A percentile compares a stretch with the other conserved stretches of the same genome.
Conservation (phyloP, 257 asterid genomes). For the Sherardia arvensis region DNA sequence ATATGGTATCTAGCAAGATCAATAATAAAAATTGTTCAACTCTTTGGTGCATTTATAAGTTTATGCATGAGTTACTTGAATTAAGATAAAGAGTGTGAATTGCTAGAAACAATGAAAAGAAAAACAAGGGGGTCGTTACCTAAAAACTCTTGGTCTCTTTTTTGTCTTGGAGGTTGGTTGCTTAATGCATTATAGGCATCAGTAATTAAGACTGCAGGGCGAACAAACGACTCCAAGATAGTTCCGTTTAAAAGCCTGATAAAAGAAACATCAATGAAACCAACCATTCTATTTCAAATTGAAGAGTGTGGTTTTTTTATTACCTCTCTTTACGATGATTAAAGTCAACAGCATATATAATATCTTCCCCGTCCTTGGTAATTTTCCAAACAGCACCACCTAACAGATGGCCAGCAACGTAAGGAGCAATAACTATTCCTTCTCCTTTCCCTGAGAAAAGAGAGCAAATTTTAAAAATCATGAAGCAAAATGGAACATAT, state of each 20-base stretch:
- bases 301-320: not conserved
- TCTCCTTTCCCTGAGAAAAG: slow-evolving; percentile 77
- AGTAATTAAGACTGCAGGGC: slow-evolving; percentile 94
- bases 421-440: slow-evolving; percentile 98
- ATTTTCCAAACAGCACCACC: slow-evolving; percentile 94
- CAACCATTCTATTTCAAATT: slow-evolving; percentile 12
- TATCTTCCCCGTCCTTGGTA: slow-evolving; percentile 99
- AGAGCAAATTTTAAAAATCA: slow-evolving; percentile 15
- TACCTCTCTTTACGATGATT: slow-evolving; percentile 96
- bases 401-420: slow-evolving; percentile 94
- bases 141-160: slow-evolving; percentile 88
- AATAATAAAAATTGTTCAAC: not conserved
- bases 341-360: slow-evolving; percentile 95
- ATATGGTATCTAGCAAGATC: slow-evolving; percentile 44
- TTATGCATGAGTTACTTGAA: not conserved
- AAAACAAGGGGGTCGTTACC: slow-evolving; percentile 37
- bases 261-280: slow-evolving; percentile 26
- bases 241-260: slow-evolving; percentile 91
- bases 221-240: slow-evolving; percentile 89
- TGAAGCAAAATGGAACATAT: slow-evolving; percentile 15
- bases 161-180: slow-evolving; percentile 88
- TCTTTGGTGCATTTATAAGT: not conserved
- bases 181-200: slow-evolving; percentile 90
- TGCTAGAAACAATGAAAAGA: not conserved
- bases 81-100: not conserved